Conservation (phyloP, 2,329 filamentous ascomycete genomes). For the Monosporascus sp. region DNA sequence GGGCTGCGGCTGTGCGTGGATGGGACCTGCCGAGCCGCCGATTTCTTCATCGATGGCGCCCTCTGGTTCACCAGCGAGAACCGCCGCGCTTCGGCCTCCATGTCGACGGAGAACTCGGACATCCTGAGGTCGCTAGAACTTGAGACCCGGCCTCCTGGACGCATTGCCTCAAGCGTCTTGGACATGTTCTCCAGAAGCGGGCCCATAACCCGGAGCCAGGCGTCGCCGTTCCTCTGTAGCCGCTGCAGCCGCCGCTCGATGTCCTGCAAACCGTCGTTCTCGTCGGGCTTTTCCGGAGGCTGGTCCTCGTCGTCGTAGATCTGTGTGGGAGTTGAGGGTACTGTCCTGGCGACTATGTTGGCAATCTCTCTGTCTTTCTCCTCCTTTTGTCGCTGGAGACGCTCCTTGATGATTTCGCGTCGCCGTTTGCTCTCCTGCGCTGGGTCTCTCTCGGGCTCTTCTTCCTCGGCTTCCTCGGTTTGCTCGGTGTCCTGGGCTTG, state of each 20-base stretch:
- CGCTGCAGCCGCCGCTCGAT: conserved; percentile 11
- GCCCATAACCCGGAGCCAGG: conserved; percentile 12
- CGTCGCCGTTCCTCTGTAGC: conserved; percentile 15
- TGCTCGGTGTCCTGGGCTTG: not conserved
- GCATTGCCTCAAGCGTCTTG: conserved; percentile 13
- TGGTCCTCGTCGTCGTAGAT: not conserved
- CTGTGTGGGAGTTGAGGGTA: not conserved
- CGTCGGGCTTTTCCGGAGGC: not conserved
- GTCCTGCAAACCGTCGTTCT: conserved; percentile 5
- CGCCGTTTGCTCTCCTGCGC: conserved; percentile 1
- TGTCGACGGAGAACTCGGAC: not conserved
- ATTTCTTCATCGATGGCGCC: not conserved
- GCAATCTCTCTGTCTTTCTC: conserved; percentile 14
- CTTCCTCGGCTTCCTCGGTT: not conserved
- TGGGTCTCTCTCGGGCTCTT: not conserved
- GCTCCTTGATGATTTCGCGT: conserved; percentile 7
- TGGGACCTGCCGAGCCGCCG: not conserved
- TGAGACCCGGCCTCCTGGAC: conserved; percentile 4
- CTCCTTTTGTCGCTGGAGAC: conserved; percentile 12
- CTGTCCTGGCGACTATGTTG: conserved; percentile 9
- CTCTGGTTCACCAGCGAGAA: not conserved
- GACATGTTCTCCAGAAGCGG: conserved; percentile 15
- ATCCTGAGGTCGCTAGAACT: not conserved
- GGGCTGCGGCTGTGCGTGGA: not conserved
- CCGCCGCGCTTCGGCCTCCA: not conserved